These are phyloP conservation scores for Sclerotinia glacialis DNA, from an alignment of 2,329 filamentous ascomycete genomes.

Conservation along the genomic window DNA sequence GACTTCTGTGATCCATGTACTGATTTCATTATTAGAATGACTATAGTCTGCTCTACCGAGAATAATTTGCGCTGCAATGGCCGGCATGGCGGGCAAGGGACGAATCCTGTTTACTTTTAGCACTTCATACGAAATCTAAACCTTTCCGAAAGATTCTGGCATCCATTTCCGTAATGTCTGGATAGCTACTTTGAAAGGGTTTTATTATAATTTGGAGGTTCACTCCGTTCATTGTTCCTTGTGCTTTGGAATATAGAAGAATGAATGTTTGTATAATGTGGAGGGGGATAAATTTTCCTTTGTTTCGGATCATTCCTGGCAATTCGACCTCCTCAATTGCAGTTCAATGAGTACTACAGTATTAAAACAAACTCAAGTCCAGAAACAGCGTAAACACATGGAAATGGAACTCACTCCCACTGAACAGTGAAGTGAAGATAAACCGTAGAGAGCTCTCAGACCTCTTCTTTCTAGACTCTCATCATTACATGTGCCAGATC, in stretches of 20 bases:
- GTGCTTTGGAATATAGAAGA: neutral
- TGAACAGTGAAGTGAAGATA: neutral
- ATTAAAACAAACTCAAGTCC: too few species aligned
- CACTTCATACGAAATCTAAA: neutral
- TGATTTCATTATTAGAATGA: neutral
- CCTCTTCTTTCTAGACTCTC: neutral
- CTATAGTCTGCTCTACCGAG: neutral
- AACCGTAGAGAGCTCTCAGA: neutral
- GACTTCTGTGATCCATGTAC: neutral
- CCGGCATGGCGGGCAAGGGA: neutral
- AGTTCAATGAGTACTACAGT: too few species aligned
- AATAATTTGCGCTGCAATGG: neutral
- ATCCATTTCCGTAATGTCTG: neutral
- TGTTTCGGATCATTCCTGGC: accelerated
- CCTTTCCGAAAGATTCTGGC: neutral
- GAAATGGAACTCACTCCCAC: too few species aligned
- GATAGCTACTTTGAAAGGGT: too few species aligned
- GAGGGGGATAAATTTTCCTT: neutral
- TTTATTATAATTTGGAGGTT: neutral
- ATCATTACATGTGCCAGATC: neutral
- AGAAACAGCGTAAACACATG: too few species aligned
- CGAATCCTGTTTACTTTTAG: too few species aligned
- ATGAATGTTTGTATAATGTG: too few species aligned
- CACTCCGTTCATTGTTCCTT: neutral
- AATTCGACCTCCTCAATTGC: accelerated